Percentiles rank a stretch among this genome's conserved stretches.
phyloP scores from a whole-genome alignment of 257 asterid genomes.

The Sherardia arvensis region DNA sequence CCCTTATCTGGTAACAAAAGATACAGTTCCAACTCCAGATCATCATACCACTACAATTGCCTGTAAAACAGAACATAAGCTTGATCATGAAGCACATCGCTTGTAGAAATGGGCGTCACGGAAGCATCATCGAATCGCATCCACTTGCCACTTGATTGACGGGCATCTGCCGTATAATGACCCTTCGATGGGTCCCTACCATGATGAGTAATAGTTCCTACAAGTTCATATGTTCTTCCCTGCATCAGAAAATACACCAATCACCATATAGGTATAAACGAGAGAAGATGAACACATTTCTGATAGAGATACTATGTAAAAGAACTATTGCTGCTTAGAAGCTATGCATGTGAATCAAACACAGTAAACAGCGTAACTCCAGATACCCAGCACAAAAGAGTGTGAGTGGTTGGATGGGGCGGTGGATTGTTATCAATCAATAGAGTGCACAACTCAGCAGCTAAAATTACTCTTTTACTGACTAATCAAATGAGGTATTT shows the following conservation, averaged over 20 bases:
- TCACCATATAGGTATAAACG: not conserved
- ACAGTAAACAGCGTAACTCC: not conserved
- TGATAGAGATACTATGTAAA: not conserved
- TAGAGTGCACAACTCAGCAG: not conserved
- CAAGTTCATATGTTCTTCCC: conserved; percentile 58
- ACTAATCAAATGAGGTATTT: not conserved
- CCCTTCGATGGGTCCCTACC: conserved; percentile 75
- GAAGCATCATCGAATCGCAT: conserved; percentile 71
- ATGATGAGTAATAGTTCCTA: conserved; percentile 74
- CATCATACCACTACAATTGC: conserved; percentile 39
- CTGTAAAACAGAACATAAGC: conserved; percentile 71
- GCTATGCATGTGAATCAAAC: not conserved
- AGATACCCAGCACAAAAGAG: not conserved
- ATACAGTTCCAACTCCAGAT: conserved; percentile 10
- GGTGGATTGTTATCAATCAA: not conserved
- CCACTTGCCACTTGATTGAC: conserved; percentile 66
- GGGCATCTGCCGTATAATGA: conserved; percentile 81
- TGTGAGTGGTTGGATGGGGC: no score
- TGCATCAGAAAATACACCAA: conserved; percentile 15
- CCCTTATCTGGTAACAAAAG: not conserved
- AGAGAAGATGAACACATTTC: not conserved
- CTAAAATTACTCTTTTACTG: not conserved
- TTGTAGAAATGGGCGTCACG: conserved; percentile 39
- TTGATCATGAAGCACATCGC: conserved; percentile 64
- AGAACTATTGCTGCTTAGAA: not conserved